Evolutionary conservation across 352 stramenopile species (phyloP), one percentile per base, ranked within the genome.

Genomic region (Saprolegnia parasitica): DNA sequence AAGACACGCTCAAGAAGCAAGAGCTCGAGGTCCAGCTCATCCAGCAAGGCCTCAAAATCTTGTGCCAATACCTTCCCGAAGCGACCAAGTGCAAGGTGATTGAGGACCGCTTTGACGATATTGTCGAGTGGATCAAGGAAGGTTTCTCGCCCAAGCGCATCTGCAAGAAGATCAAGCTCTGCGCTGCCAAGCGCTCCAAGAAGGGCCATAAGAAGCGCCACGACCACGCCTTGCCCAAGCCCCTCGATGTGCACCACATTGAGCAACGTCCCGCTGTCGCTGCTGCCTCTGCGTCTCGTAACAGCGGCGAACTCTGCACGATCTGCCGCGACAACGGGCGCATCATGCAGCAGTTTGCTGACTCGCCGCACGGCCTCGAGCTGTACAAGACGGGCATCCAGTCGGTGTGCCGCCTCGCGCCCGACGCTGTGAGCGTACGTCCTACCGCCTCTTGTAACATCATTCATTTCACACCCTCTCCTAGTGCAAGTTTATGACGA

Each of bases 401-500:
- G 52, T 78, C 78, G 16, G 68, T 90, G 4, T 90, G 83, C 55
- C 78, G 78, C 10, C 58, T 89, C 49, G 83, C 85, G 55, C 81
- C 83, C n/a, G 73, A 88, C 5, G 77, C 83, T 3, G 73, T 64
- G 23, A 68, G 77, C 65, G 74, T 78, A 72, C 42, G 73, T 80
- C 56, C 9, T 15, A n/a, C 13, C 18, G n/a, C 20, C 35, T 20
- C 39, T 35, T 8, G 13, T 39, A 10, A 52, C 52, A 42, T 65
- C 52, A 8, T 61, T 23, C 21, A n/a, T 23, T 26, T 52, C 37
- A 73, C 23, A 67, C 50, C 1, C 11, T 66, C 35, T 42, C 29
- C 6, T 61, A 76, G 79, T 91, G 83, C 32, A 72, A 84, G 49
- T 71, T 91, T 47, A 66, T 89, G 42, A 73, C 87, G 63, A 77